Percentiles rank a stretch among this genome's conserved stretches.
Conservation (phyloP, 129 eudicot genomes). For the Lonicera japonica region DNA sequence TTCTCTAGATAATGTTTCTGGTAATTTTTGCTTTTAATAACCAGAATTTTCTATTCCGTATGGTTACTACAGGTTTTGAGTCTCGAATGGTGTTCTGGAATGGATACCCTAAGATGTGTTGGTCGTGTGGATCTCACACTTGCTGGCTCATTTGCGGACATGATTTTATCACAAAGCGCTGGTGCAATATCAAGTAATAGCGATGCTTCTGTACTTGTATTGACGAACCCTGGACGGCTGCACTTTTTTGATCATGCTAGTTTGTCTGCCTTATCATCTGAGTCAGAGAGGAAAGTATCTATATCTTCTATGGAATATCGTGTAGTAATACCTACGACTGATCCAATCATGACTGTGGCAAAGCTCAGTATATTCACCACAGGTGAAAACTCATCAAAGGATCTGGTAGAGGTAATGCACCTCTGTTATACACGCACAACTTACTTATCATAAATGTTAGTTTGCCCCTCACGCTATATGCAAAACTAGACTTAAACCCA, state of each 20-base stretch:
- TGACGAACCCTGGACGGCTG: slow-evolving; percentile 64
- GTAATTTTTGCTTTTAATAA: neutral
- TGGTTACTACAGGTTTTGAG: slow-evolving; percentile 52
- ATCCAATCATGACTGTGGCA: slow-evolving; percentile 56
- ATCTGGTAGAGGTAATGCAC: slow-evolving; percentile 57
- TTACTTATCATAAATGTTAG: no score
- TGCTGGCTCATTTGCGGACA: slow-evolving; percentile 69
- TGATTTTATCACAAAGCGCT: slow-evolving; percentile 47
- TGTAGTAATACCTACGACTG: slow-evolving; percentile 48
- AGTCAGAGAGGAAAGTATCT: slow-evolving; percentile 36
- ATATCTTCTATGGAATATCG: slow-evolving; percentile 53
- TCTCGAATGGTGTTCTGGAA: slow-evolving; percentile 75
- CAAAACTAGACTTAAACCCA: no score
- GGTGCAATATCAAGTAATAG: slow-evolving; percentile 28
- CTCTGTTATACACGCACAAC: neutral
- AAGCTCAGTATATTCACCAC: slow-evolving; percentile 34
- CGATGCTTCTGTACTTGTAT: slow-evolving; percentile 51
- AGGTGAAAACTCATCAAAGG: slow-evolving; percentile 42
- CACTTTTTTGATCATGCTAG: slow-evolving; percentile 37
- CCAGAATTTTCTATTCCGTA: no score
- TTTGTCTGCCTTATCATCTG: slow-evolving; percentile 39
- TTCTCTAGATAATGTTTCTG: neutral
- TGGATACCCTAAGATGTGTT: slow-evolving; percentile 58
- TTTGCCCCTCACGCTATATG: no score
- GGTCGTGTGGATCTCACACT: slow-evolving; percentile 66